Percentiles rank a stretch among this genome's conserved stretches.
Conservation (phyloP, 495 filamentous ascomycete genomes). For the Achaetomiella virescens region DNA sequence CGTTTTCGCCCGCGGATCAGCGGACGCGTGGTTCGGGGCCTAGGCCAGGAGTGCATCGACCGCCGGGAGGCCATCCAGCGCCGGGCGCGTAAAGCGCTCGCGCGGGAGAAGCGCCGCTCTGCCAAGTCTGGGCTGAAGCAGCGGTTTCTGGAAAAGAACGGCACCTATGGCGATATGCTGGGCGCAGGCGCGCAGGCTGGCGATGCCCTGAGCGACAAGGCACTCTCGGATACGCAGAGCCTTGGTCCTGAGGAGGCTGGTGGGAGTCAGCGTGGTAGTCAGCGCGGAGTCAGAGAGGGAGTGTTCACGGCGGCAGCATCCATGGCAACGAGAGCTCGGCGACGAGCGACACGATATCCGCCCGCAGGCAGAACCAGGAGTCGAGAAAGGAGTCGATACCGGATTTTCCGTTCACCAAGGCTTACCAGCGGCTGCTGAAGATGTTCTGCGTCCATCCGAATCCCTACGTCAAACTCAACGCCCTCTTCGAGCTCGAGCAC, state of each 20-base stretch:
- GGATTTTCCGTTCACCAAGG: slow-evolving; percentile 64
- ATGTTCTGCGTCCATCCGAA: slow-evolving; percentile 90
- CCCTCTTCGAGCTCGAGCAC: slow-evolving; percentile 74
- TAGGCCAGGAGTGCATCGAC: slow-evolving; percentile 73
- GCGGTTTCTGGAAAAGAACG: slow-evolving; percentile 54
- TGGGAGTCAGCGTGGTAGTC: slow-evolving; percentile 23
- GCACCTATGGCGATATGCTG: slow-evolving; percentile 47
- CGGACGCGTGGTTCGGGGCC: slow-evolving; percentile 78
- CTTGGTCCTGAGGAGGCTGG: slow-evolving; percentile 23
- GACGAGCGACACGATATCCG: slow-evolving; percentile 37
- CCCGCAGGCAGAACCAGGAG: slow-evolving; percentile 27
- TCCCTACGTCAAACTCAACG: slow-evolving; percentile 77
- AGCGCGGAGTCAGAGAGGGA: slow-evolving; percentile 19
- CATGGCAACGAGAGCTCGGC: slow-evolving; percentile 38
- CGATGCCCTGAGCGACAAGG: slow-evolving; percentile 26
- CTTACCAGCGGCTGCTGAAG: slow-evolving; percentile 72
- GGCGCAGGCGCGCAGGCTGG: slow-evolving; percentile 28
- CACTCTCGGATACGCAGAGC: slow-evolving; percentile 26
- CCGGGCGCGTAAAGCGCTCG: slow-evolving; percentile 31
- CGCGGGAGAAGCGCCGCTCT: slow-evolving; percentile 44
- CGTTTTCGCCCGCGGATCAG: slow-evolving; percentile 78
- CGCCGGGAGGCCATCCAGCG: slow-evolving; percentile 60
- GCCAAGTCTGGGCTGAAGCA: slow-evolving; percentile 35
- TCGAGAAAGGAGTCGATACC: slow-evolving; percentile 38
- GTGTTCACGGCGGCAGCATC: slow-evolving; percentile 25